Conservation (phyloP, 495 filamentous ascomycete species). For the Trichocladium uniseriatum region DNA sequence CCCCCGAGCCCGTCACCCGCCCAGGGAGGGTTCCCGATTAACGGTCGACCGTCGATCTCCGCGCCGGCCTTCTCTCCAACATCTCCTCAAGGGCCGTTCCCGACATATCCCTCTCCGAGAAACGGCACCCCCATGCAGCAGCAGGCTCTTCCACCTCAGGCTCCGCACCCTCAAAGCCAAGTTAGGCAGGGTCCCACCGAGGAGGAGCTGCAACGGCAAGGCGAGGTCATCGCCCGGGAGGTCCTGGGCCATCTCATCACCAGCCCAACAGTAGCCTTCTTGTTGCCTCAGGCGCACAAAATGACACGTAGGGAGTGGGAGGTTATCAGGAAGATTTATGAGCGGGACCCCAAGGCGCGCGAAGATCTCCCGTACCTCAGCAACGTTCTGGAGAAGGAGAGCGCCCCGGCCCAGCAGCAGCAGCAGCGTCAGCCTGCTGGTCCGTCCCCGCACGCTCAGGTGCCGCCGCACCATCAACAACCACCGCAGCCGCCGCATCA, state of each 20-base stretch:
- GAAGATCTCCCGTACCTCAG: slow-evolving; percentile 42
- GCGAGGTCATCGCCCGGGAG: slow-evolving; percentile 43
- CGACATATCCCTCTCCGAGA: slow-evolving; percentile 24
- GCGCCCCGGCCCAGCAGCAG: slow-evolving; percentile 5
- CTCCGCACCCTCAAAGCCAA: slow-evolving; percentile 19
- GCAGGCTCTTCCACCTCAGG: slow-evolving; percentile 19
- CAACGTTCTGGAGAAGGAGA: slow-evolving; percentile 35
- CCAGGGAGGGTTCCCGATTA: slow-evolving; percentile 9
- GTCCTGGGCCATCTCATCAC: slow-evolving; percentile 51
- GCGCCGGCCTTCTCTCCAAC: slow-evolving; percentile 42
- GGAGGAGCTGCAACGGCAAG: slow-evolving; percentile 25
- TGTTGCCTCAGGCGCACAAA: slow-evolving; percentile 55
- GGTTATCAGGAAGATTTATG: slow-evolving; percentile 51
- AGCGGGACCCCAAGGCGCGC: slow-evolving; percentile 40
- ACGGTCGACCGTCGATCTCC: slow-evolving; percentile 30
- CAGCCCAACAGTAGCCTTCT: slow-evolving; percentile 54
- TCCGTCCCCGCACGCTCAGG: too few relatives aligned
- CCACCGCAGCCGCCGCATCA: too few relatives aligned
- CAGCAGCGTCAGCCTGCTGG: too few relatives aligned
- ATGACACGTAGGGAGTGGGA: slow-evolving; percentile 55
- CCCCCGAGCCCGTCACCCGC: slow-evolving; percentile 20
- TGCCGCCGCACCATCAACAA: not conserved
- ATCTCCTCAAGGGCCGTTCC: slow-evolving; percentile 35
- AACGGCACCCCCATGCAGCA: slow-evolving; percentile 27
- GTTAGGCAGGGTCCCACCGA: slow-evolving; percentile 2